Base-by-base conservation (phyloP, 2,329 filamentous ascomycete genomes). In the Emmonsia crescens region DNA sequence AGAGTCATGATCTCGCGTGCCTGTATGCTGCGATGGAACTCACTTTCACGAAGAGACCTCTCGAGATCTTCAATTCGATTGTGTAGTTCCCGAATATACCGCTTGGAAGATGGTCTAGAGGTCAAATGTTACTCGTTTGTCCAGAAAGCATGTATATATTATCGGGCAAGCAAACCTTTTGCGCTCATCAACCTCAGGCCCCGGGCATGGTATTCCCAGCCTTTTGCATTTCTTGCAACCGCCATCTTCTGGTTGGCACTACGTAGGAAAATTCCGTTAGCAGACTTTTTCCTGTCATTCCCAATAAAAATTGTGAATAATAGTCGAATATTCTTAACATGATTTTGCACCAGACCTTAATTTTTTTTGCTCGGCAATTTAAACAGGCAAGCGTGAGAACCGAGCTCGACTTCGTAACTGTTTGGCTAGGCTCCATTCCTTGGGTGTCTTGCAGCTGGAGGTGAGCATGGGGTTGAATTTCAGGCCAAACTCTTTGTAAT, bases 31-130 rank as follows among this genome's bases (percentile, higher is more conserved):
- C 44, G 44, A 19, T 49, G 46, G 29, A 33, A 33, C 49, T 59
- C 56, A 33, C 61, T 62, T 36, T 57, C 44, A 31, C 64, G 58
- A 12, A 66, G 61, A 56, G 61, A 59, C 49, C 55, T 38, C 59
- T 66, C 63, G 4, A 66, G 59, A 16, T 66, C 54, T 40, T 56
- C 46, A 38, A 66, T 64, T 24, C 61, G 63, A 29, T 55, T 42
- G 36, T 62, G 58, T 36, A 66, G 58, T 24, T 66, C 59, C 40
- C 62, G 60, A 44, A 66, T 63, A 31, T 66, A 61, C 42, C 56
- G 46, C 54, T 66, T 65, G 42, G 64, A 65, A 2, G 60, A 61
- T 12, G 64, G 64, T n/a, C 62, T 61, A 33, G 16, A 33, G 24
- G 40, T 46, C 40, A 57, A 57, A n/a, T 31, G 42, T 57, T 48